Base-by-base conservation (phyloP, 495 filamentous ascomycete genomes). In the Neurospora pannonica region DNA sequence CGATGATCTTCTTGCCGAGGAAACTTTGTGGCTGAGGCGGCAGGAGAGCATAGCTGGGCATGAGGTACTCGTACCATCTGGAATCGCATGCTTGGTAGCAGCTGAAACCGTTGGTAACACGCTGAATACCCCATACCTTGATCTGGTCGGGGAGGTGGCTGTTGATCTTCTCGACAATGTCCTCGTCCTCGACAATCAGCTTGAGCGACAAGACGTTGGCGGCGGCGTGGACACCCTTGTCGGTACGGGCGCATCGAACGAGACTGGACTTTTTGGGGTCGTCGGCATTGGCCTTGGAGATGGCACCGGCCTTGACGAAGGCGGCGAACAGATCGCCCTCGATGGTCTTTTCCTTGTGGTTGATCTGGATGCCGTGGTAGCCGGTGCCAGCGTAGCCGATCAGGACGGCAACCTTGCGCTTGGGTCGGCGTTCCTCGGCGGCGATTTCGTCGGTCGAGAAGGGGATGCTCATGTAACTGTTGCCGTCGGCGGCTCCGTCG, bases 191-290 rank as follows among this genome's bases (percentile, higher is more conserved):
- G 43, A 97, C 89, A 77, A 99, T 98, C 73, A 99, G 86, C 83
- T 99, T 99, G 74, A 99, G 85, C 6, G 94, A 97, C 42, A 99
- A 92, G 70, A 98, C 90, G 81, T 99, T 99, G 11, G 97, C 96
- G 3, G 96, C 97, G 2, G 96, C 96, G 80, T 98, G 97, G 4
- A 99, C 96, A 72, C 97, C 97, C 85, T 98, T 98, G 83, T 99
- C 96, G 5, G 96, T 99, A 43, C 96, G 88, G 13, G 96, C 96
- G 81, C 96, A 99, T 48, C 96, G 92, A 31, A 97, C 92, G 70
- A 99, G 88, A 19, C 93, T 93, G 8, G 95, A 97, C 82, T 99
- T 99, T 81, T 95, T 97, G 1, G 96, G 96, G 79, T 99, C 96
- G 71, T 96, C 88, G 7, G 95, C 95, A 81, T 99, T 99, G 72